Percentiles rank a stretch among this genome's conserved stretches.
These are phyloP conservation scores for Lachnellula hyalina DNA, from an alignment of 2,329 filamentous ascomycete species.

Conservation along the genomic window DNA sequence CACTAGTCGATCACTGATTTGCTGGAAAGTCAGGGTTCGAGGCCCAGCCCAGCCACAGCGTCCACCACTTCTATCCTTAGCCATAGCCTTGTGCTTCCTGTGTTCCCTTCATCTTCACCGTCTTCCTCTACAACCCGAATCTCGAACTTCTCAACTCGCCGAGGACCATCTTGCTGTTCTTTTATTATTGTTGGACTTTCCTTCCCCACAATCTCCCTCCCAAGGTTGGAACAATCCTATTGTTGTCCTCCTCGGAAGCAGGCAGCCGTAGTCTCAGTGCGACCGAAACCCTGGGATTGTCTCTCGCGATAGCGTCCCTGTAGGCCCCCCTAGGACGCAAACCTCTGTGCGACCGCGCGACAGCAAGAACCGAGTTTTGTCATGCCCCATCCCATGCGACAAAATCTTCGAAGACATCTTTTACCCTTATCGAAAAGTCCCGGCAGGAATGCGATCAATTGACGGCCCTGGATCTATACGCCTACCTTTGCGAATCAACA, in stretches of 20 bases:
- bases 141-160: background rate
- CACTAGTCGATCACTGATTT: conserved; percentile 12
- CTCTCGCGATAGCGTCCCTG: background rate
- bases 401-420: conserved; percentile 6
- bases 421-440: conserved; percentile 13
- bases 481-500: conserved; percentile 11
- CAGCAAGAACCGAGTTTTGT: conserved; percentile 14
- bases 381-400: conserved; percentile 24
- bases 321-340: background rate
- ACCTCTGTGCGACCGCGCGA: conserved; percentile 17
- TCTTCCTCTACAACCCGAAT: background rate
- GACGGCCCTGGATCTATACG: background rate
- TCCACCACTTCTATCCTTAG: conserved; percentile 12
- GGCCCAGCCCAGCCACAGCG: background rate
- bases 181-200: background rate
- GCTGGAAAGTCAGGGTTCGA: conserved; percentile 7
- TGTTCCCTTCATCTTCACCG: conserved; percentile 1
- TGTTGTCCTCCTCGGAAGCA: background rate
- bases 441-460: conserved; percentile 19
- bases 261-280: background rate
- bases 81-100: conserved; percentile 13
- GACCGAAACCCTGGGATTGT: background rate
- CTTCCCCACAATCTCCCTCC: background rate
- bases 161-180: background rate
- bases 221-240: background rate